Base-by-base conservation (phyloP, 75 land plant species). In the Larix kaempferi region DNA sequence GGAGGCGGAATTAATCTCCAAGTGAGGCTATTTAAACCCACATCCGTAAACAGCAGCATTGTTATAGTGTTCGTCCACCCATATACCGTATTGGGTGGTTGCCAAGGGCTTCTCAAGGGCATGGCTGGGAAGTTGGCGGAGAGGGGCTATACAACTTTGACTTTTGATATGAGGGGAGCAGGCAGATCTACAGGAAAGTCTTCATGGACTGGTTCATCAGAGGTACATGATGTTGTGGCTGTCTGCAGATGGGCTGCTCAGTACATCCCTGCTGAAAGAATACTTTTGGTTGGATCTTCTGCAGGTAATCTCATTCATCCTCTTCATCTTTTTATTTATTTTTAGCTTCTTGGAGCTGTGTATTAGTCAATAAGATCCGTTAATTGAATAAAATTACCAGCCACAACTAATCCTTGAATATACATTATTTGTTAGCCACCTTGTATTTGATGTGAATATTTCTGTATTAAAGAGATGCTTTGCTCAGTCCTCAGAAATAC, bases 111-210 rank as follows among this genome's bases (percentile, higher is more conserved):
- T 11, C 63, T 93, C 62, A 88, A 84, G 57, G 98, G 98, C 16
- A 88, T 87, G 55, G 98, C 98, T 26, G 33, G 49, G 14, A 81
- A 78, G 67, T 77, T 95, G 10, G 89, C 91, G 1, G 64, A 73
- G 57, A 86, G 73, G 57, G 98, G 98, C 2, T 84, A 76, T 72
- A 74, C 21, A 5, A 85, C 84, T 35, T 84, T 94, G 56, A 95
- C 98, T 17, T 95, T 95, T 73, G 98, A 95, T 80, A 88, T 90
- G 92, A 73, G 98, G 37, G 97, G 98, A 14, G 98, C 84, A 41
- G 98, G 98, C 16, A 82, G 82, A 21, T 96, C 99, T 49, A 78
- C 95, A 17, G 99, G 99, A 4, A 77, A 86, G 66, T 77, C 98
- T 33, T 85, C 98, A 11, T 78, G 89, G 58, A 94, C 93, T 23